A percentile compares a stretch with the other conserved stretches of the same genome.
Conservation (phyloP, 208 protist species). For the Crithidia fasciculata region DNA sequence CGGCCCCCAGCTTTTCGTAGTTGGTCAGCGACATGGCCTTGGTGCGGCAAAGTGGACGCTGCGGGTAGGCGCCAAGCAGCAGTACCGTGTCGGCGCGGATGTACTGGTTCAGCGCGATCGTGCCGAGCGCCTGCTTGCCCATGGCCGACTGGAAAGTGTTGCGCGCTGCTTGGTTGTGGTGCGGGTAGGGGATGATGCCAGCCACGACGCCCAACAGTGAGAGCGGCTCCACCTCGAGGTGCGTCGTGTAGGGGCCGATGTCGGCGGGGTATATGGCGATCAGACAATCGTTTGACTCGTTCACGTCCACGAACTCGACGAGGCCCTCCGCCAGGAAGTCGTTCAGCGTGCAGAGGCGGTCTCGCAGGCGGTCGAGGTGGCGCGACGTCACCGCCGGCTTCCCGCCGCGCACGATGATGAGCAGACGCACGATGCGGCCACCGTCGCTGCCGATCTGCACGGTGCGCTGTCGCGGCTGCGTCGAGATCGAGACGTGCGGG, state of each 20-base stretch:
- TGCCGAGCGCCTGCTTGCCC: slow-evolving; percentile 99
- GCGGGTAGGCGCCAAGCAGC: slow-evolving; percentile 98
- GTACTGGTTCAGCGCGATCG: slow-evolving; percentile 94
- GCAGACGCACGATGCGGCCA: slow-evolving; percentile 82
- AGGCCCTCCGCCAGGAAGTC: slow-evolving; percentile 75
- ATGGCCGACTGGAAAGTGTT: slow-evolving; percentile 99
- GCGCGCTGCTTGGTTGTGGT: slow-evolving; percentile 99
- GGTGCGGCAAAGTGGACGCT: slow-evolving; percentile 96
- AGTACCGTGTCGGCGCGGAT: slow-evolving; percentile 98
- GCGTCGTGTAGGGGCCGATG: slow-evolving; percentile 85
- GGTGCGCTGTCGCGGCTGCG: slow-evolving; percentile 74
- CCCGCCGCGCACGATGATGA: slow-evolving; percentile 75
- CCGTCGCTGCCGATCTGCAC: slow-evolving; percentile 89
- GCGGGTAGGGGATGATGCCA: slow-evolving; percentile 99
- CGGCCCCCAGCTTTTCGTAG: slow-evolving; percentile 96
- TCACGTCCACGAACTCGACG: slow-evolving; percentile 96
- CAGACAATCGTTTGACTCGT: slow-evolving; percentile 99
- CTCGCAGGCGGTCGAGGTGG: slow-evolving; percentile 78
- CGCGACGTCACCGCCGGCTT: slow-evolving; percentile 57
- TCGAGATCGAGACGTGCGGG: slow-evolving; percentile 87
- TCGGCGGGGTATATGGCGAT: slow-evolving; percentile 92
- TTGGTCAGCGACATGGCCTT: slow-evolving; percentile 96
- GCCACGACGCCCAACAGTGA: slow-evolving; percentile 91
- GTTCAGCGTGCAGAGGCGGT: slow-evolving; percentile 80
- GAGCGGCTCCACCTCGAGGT: slow-evolving; percentile 91